phyloP scores from a whole-genome alignment of 768 basidiomycete genomes.

The Asterophora lycoperdoides region DNA sequence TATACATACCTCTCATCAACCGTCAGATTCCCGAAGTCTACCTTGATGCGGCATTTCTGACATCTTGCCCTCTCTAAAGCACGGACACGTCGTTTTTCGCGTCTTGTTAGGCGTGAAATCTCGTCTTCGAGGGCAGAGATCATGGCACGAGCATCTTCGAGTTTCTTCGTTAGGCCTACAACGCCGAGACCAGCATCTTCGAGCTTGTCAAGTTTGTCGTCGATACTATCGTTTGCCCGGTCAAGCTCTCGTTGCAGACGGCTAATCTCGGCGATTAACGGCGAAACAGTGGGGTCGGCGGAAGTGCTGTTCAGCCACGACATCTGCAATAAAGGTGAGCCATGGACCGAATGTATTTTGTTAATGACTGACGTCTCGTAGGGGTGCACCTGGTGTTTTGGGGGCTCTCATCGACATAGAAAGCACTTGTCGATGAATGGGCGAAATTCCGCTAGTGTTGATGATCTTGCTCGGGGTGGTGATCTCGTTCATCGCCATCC shows the following conservation, averaged over 20 bases:
- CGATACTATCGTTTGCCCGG: constrained; percentile 77
- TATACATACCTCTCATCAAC: constrained; percentile 58
- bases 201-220: constrained; percentile 83
- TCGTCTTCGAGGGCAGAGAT: constrained; percentile 63
- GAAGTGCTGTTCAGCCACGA: constrained; percentile 69
- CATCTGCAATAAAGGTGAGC: constrained; percentile 38
- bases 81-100: constrained; percentile 63
- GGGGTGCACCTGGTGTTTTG: constrained; percentile 73
- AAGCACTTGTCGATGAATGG: constrained; percentile 68
- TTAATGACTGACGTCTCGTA: constrained; percentile 59
- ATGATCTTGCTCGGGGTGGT: constrained; percentile 54
- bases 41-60: constrained; percentile 61
- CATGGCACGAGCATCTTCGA: constrained; percentile 64
- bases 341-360: no score
- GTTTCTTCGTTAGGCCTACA: constrained; percentile 62
- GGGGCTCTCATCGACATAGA: constrained; percentile 66
- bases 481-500: constrained; percentile 47
- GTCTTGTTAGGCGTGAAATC: constrained; percentile 56
- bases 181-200: constrained; percentile 77
- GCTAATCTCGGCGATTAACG: constrained; percentile 67
- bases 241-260: constrained; percentile 74
- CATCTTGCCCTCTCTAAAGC: constrained; percentile 62
- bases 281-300: constrained; percentile 52
- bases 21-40: constrained; percentile 46
- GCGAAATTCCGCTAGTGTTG: constrained; percentile 64